Conservation (phyloP, 2,329 filamentous ascomycete species). For the Neofusicoccum laricinum region DNA sequence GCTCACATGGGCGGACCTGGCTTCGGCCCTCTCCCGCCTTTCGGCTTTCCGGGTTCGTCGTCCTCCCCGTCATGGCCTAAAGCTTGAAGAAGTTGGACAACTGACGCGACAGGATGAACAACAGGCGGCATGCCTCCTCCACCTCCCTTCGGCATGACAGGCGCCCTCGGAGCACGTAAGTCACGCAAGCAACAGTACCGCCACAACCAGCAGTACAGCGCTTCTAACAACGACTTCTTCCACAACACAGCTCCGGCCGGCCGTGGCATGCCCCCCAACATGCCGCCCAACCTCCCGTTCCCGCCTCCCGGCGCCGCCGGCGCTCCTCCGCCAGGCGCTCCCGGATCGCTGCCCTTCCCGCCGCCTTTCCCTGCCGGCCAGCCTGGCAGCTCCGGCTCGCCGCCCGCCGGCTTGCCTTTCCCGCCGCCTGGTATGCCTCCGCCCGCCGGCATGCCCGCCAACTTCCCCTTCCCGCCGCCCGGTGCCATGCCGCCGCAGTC, state of each 20-base stretch:
- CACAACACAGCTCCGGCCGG: constrained; percentile 19
- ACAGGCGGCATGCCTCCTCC: constrained; percentile 28
- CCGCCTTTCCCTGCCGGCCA: constrained; percentile 19
- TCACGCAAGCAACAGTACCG: constrained; percentile 9
- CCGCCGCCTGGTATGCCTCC: constrained; percentile 31
- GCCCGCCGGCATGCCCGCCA: constrained; percentile 28
- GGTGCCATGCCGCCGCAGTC: background rate
- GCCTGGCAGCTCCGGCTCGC: constrained; percentile 25
- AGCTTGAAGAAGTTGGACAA: constrained; percentile 4
- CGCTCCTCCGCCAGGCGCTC: constrained; percentile 17
- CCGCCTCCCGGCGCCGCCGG: constrained; percentile 5
- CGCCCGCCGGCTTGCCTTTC: constrained; percentile 38
- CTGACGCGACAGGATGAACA: background rate
- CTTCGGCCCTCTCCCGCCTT: constrained; percentile 51
- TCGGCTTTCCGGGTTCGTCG: constrained; percentile 60
- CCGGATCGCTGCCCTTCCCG: constrained; percentile 26
- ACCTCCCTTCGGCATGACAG: constrained; percentile 33
- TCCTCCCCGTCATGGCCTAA: background rate
- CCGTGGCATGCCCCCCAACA: constrained; percentile 30
- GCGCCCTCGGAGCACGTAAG: constrained; percentile 39
- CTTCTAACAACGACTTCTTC: background rate
- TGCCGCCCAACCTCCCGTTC: constrained; percentile 21
- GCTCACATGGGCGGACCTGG: constrained; percentile 37
- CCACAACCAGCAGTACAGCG: background rate
- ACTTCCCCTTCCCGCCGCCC: constrained; percentile 19